These are phyloP conservation scores for Ophiostoma pallidulum DNA, from an alignment of 2,329 filamentous ascomycete species.

Conservation along the genomic window DNA sequence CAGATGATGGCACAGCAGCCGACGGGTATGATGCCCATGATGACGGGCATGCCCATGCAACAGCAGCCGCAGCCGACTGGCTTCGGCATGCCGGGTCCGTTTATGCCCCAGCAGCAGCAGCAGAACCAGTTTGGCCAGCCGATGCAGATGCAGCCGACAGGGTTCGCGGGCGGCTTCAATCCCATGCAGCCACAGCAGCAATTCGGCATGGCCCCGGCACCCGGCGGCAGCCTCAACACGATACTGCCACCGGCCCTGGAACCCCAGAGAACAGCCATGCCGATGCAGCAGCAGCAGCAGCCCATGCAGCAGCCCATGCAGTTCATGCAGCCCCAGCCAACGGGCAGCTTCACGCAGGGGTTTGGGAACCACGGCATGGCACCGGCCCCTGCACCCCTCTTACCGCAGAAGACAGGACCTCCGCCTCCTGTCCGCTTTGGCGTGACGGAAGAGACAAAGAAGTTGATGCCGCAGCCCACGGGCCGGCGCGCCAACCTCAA, in stretches of 20 bases:
- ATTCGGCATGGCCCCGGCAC: constrained; percentile 33
- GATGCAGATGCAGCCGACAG: constrained; percentile 55
- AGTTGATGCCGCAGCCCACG: constrained; percentile 75
- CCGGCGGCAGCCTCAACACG: constrained; percentile 40
- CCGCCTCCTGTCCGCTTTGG: constrained; percentile 85
- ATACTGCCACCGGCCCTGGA: constrained; percentile 51
- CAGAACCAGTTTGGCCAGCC: constrained; percentile 28
- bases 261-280: constrained; percentile 41
- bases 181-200: constrained; percentile 29
- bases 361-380: constrained; percentile 34
- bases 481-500: constrained; percentile 82
- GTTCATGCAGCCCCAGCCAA: constrained; percentile 67
- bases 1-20: constrained; percentile 24
- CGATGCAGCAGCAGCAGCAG: constrained; percentile 24
- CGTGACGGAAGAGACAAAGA: constrained; percentile 61
- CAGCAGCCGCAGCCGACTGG: constrained; percentile 26
- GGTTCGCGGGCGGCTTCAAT: constrained; percentile 39
- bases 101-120: constrained; percentile 30
- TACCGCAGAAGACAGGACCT: constrained; percentile 75
- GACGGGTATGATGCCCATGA: constrained; percentile 37
- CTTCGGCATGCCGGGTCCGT: constrained; percentile 29
- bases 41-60: constrained; percentile 26
- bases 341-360: constrained; percentile 46
- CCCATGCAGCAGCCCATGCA: constrained; percentile 36
- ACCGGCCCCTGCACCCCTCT: constrained; percentile 46